phyloP scores from a whole-genome alignment of 2,329 filamentous ascomycete genomes.

The Furcasterigmium furcatum region DNA sequence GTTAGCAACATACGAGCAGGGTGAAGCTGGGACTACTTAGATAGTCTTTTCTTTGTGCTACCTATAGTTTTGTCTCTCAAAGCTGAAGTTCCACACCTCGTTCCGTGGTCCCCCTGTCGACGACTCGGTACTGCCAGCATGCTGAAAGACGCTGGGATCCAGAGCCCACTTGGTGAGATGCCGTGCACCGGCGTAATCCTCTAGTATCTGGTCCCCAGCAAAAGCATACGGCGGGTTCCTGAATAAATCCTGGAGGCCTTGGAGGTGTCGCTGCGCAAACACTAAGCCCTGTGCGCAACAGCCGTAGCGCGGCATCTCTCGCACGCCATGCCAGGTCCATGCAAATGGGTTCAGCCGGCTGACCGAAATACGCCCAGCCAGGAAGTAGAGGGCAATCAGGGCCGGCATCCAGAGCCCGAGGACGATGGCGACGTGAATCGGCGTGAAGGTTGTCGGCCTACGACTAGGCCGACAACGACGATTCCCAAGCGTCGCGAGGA shows the following conservation, averaged over 20 bases:
- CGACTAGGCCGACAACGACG: too few species aligned
- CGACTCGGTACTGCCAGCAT: constrained; percentile 27
- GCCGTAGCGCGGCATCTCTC: constrained; percentile 32
- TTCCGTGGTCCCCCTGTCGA: constrained; percentile 20
- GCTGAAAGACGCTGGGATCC: constrained; percentile 32
- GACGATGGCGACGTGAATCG: constrained; percentile 14
- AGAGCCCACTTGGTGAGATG: constrained; percentile 29
- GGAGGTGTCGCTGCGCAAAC: constrained; percentile 25
- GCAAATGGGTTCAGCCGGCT: constrained; percentile 18
- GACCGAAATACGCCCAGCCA: constrained; percentile 21
- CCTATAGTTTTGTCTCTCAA: constrained; percentile 19
- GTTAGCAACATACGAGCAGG: too few species aligned
- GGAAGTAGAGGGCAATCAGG: constrained; percentile 23
- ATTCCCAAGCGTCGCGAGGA: constrained; percentile 6
- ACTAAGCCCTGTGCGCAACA: constrained; percentile 34
- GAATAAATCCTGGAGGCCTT: constrained; percentile 19
- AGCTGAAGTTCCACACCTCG: constrained; percentile 33
- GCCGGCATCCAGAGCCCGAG: constrained; percentile 27
- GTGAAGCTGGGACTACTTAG: too few species aligned
- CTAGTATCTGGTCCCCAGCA: constrained; percentile 29
- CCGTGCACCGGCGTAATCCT: constrained; percentile 24
- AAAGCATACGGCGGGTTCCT: constrained; percentile 26
- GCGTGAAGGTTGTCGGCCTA: too few species aligned
- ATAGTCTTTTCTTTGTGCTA: too few species aligned
- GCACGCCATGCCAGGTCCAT: constrained; percentile 15